These are phyloP conservation scores for Irpex rosettiformis DNA, from an alignment of 1,284 basidiomycete genomes.

Conservation along the genomic window DNA sequence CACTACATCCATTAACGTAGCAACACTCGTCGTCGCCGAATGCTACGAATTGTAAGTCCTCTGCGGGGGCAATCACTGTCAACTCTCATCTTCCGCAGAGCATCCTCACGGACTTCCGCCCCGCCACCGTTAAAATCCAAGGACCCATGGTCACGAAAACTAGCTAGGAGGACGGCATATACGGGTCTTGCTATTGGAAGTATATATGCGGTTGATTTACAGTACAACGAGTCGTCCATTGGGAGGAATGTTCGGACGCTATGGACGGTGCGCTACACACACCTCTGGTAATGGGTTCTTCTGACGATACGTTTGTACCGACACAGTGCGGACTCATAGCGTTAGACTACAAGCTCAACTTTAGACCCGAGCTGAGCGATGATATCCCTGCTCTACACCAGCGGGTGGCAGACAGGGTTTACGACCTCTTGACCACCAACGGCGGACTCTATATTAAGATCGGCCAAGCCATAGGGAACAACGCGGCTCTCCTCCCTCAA, in stretches of 20 bases:
- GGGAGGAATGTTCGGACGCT: slow-evolving; percentile 62
- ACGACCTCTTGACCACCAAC: slow-evolving; percentile 73
- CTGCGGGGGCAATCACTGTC: not conserved
- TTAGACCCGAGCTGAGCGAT: slow-evolving; percentile 60
- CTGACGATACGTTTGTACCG: not conserved
- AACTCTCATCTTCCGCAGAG: not conserved
- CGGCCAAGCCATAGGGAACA: slow-evolving; percentile 80
- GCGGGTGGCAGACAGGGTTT: slow-evolving; percentile 77
- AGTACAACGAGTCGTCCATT: slow-evolving; percentile 68
- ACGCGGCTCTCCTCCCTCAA: slow-evolving; percentile 77
- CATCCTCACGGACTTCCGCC: not conserved
- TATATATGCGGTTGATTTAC: slow-evolving; percentile 50
- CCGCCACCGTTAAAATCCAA: not conserved
- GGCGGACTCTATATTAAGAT: slow-evolving; percentile 91
- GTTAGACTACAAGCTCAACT: slow-evolving; percentile 83
- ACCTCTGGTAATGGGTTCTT: not conserved
- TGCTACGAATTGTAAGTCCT: not conserved
- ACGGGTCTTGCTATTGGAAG: slow-evolving; percentile 37
- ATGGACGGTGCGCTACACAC: slow-evolving; percentile 50
- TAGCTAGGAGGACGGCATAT: slow-evolving; percentile 27
- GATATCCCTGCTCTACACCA: slow-evolving; percentile 77
- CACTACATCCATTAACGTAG: not conserved
- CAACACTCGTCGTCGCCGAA: not conserved
- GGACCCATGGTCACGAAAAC: slow-evolving; percentile 24
- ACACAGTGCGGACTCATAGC: slow-evolving; percentile 62